A percentile compares a stretch with the other conserved stretches of the same genome.
These are phyloP conservation scores for Malassezia vespertilionis DNA, from an alignment of 1,284 basidiomycete genomes.

Conservation along the genomic window DNA sequence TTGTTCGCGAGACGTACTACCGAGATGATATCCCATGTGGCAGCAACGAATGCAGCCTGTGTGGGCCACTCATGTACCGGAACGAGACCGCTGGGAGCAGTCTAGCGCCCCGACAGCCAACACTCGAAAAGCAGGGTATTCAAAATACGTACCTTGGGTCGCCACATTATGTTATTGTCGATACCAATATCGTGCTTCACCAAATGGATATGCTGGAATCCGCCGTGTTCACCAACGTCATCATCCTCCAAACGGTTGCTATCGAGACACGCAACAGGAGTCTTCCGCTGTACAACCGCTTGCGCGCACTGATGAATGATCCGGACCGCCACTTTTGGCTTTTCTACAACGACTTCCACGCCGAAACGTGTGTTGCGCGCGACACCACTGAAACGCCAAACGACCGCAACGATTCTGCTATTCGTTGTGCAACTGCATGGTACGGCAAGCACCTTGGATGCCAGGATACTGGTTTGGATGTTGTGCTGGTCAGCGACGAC, in stretches of 20 bases:
- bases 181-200: conserved; percentile 89
- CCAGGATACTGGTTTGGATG: conserved; percentile 25
- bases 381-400: conserved; percentile 36
- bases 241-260: conserved; percentile 86
- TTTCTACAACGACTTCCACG: conserved; percentile 39
- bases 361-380: conserved; percentile 27
- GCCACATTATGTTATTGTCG: conserved; percentile 71
- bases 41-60: conserved; percentile 57
- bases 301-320: conserved; percentile 38
- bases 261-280: conserved; percentile 93
- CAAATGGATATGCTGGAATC: conserved; percentile 51
- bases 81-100: conserved; percentile 49
- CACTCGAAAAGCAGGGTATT: conserved; percentile 23
- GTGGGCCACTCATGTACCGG: conserved; percentile 24
- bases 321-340: conserved; percentile 41
- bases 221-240: conserved; percentile 47
- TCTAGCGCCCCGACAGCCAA: conserved; percentile 53
- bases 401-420: conserved; percentile 44
- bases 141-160: conserved; percentile 23
- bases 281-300: conserved; percentile 71
- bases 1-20: conserved; percentile 87
- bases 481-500: conserved; percentile 60
- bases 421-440: conserved; percentile 37
- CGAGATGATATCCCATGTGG: conserved; percentile 89
- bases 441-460: conserved; percentile 31